Base-by-base conservation (phyloP, 768 basidiomycete genomes). In the Leccinum arenicola region DNA sequence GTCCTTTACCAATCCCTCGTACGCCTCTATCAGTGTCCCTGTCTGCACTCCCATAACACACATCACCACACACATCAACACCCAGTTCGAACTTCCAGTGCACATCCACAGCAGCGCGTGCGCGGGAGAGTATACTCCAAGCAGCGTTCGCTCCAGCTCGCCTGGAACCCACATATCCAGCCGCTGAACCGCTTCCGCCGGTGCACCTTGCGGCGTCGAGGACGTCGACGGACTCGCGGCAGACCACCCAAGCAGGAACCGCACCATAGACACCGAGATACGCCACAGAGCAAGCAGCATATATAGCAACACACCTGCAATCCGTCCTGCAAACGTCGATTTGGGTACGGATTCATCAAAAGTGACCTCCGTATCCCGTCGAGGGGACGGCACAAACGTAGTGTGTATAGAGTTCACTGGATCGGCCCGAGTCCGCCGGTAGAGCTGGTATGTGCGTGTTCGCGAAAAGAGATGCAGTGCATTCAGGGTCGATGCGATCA, bases 121-220 rank as follows among this genome's bases (percentile, higher is more conserved):
- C 14, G 81, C 84, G 43, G 92, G 92, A 1, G 91, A 93, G 73
- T 93, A 94, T 25, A 91, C 72, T 45, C 82, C 79, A 61, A 94
- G 87, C 31, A 94, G 75, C 62, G 78, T 79, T 61, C 84, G 77
- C 68, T 93, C 89, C 43, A 89, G 73, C 62, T 86, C 84, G 19
- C 84, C 85, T 3, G 93, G 91, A 12, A 80, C 77, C 92, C 92
- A 94, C 50, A 89, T 80, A 54, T 89, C 85, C 53, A 94, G 73
- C 68, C 90, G 86, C 68, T 91, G 90, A n/a, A 93, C 82, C 49
- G 79, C 78, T 29, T 80, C 74, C 4, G 74, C 76, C 47, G 76
- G 82, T 15, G 75, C 75, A 40, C 72, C 73, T 43, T 68, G 64
- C 0, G 72, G 65, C 19, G 73, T 70, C 5, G 72, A 72, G 9